Conservation (phyloP, 495 filamentous ascomycete genomes). For the Entonaema liquescens region DNA sequence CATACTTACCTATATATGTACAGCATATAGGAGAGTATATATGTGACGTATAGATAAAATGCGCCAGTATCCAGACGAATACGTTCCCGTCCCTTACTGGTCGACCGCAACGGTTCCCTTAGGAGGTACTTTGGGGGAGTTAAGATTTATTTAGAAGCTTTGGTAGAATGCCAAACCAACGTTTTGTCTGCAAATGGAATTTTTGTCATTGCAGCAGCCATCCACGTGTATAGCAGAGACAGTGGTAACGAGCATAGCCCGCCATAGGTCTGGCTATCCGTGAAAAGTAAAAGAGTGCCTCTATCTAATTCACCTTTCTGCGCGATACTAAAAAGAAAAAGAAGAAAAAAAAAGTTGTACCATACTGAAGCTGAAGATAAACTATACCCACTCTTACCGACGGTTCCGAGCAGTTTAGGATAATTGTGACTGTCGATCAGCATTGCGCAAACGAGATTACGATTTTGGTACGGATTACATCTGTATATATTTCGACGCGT, state of each 20-base stretch:
- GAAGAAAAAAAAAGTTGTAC: neutral
- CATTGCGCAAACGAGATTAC: neutral
- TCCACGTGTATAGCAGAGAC: conserved; percentile 17
- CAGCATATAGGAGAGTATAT: neutral
- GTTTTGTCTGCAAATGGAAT: neutral
- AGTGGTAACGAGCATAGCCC: conserved; percentile 19
- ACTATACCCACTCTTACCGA: neutral
- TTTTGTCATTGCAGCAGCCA: conserved; percentile 1
- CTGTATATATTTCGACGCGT: neutral
- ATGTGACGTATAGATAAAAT: neutral
- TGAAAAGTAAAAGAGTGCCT: no score
- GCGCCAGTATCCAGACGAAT: neutral
- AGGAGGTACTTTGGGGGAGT: neutral
- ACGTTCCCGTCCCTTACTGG: neutral
- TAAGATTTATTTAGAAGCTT: conserved; percentile 3
- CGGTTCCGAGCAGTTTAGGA: neutral
- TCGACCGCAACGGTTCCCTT: no score
- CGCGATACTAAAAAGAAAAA: no score
- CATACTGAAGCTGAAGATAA: neutral
- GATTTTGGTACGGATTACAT: neutral
- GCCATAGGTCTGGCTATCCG: neutral
- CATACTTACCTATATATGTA: neutral
- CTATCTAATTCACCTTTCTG: no score
- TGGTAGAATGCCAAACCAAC: neutral
- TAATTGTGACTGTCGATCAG: neutral